Base-by-base conservation (phyloP, 1,139 yeast species). In the Candida dubliniensis region DNA sequence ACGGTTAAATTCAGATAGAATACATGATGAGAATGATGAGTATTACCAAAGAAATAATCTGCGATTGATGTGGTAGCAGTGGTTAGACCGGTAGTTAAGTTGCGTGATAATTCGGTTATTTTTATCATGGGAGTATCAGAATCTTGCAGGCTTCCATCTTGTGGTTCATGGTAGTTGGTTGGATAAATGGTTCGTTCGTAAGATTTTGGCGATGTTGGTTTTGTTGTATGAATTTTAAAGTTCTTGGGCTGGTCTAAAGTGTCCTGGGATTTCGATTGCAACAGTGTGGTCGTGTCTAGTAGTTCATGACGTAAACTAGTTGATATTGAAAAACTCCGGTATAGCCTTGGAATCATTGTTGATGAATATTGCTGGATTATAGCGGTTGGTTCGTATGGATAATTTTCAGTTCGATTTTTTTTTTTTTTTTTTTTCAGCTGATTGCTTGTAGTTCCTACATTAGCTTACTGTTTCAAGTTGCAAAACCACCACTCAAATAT, bases 41-140 rank as follows among this genome's bases (percentile, higher is more conserved):
- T 58, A 48, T 74, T 71, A 1, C 77, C 78, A 41, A 59, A 58
- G 47, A 74, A 72, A 54, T 74, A 74, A 49, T 73, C 75, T 10
- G 67, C 62, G 14, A 71, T 50, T 48, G 51, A 71, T 54, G 24
- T 59, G 41, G 12, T 13, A 15, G 34, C 23, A 5, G 32, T 11
- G 34, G 44, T n/a, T 6, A 33, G 34, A 13, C 34, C 32, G 12
- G 45, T 31, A 24, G 13, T 31, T 13, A 24, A 13, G 13, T 29
- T 27, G 2, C 35, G 25, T 12, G 26, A 34, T n/a, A 36, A 9
- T 25, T 40, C 33, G 8, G 42, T 34, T 11, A 37, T 34, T 12
- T 34, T 31, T 2, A 18, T 32, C 2, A 26, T 14, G 8, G 13
- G 14, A 11, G 23, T 32, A 14, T 38, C 32, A n/a, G 29, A 23